phyloP scores from a whole-genome alignment of 2,329 filamentous ascomycete species.

The Niveomyces coronatus region DNA sequence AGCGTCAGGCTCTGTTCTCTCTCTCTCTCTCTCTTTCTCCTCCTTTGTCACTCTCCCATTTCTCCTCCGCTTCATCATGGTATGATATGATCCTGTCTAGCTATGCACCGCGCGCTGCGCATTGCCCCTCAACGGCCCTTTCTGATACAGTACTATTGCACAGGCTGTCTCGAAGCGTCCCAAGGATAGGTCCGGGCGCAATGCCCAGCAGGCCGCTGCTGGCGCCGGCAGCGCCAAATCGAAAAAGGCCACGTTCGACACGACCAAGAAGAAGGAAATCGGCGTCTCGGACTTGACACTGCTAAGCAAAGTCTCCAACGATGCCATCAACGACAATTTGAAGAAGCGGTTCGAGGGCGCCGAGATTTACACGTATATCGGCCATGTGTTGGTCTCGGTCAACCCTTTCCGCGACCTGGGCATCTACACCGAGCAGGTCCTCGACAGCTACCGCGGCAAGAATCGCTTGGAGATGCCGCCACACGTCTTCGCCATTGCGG shows the following conservation, averaged over 20 bases:
- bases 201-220: constrained; percentile 29
- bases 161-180: constrained; percentile 32
- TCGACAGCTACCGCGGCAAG: constrained; percentile 92
- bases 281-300: constrained; percentile 95
- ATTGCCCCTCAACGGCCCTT: not conserved
- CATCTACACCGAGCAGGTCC: constrained; percentile 91
- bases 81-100: constrained; percentile 1
- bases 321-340: constrained; percentile 97
- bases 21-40: not conserved
- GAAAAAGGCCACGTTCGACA: constrained; percentile 93
- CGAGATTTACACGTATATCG: constrained; percentile 99
- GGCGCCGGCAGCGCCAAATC: constrained; percentile 50
- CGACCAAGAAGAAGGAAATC: constrained; percentile 97
- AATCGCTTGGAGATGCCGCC: constrained; percentile 92
- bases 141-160: no score
- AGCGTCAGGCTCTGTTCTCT: not conserved
- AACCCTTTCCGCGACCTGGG: constrained; percentile 96
- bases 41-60: constrained; percentile 2
- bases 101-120: no score
- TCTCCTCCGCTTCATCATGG: constrained; percentile 8
- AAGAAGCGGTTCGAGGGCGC: constrained; percentile 96
- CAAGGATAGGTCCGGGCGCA: constrained; percentile 28
- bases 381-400: constrained; percentile 97
- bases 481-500: constrained; percentile 95
- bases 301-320: constrained; percentile 97